A percentile compares a stretch with the other conserved stretches of the same genome.
phyloP scores from a whole-genome alignment of 345 rosid genomes.

The Abelmoschus esculentus region DNA sequence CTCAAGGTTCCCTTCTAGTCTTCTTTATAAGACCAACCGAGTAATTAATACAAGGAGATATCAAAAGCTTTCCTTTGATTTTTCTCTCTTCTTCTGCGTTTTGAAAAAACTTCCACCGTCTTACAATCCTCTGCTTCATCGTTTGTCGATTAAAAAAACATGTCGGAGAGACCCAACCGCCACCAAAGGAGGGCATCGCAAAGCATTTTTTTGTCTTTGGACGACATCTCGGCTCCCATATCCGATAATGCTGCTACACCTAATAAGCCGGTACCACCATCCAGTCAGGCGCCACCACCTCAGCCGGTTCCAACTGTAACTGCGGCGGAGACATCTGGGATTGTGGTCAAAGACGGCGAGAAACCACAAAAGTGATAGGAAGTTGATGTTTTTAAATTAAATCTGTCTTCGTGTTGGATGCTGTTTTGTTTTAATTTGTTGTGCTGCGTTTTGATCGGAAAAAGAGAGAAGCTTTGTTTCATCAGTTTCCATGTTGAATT shows the following conservation, averaged over 20 bases:
- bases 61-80: background rate
- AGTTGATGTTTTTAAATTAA: background rate
- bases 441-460: too few species aligned
- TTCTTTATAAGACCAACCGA: background rate
- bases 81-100: background rate
- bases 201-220: constrained; percentile 2
- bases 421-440: too few species aligned
- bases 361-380: background rate
- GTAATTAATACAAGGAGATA: background rate
- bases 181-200: constrained; percentile 9
- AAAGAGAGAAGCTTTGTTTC: background rate
- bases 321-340: background rate
- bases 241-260: background rate
- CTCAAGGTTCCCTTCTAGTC: background rate
- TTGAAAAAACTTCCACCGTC: background rate
- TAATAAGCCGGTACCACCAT: background rate
- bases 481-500: background rate
- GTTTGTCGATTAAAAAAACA: background rate
- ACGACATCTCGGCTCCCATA: background rate
- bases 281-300: background rate
- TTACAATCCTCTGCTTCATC: background rate
- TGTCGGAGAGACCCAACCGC: constrained; percentile 2
- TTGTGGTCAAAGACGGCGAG: background rate
- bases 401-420: background rate
- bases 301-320: background rate